Base-by-base conservation (phyloP, 805 yeast species). In the Candida berthetii region DNA sequence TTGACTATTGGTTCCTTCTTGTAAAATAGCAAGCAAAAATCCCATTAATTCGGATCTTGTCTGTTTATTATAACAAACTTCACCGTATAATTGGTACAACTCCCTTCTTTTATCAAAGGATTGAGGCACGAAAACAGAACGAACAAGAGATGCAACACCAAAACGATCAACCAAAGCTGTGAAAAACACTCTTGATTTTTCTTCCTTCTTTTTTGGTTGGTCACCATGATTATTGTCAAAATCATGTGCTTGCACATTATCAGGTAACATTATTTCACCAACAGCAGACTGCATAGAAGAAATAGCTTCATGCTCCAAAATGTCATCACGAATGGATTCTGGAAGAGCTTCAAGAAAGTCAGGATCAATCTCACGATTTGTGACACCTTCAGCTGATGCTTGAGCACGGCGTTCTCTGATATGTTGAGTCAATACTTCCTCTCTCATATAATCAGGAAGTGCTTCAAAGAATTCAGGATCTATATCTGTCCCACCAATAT, bases 401-500 rank as follows among this genome's bases (percentile, higher is more conserved):
- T 68, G 77, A 35, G 69, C 82, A 45, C 93, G 69, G 44, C 90
- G 68, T 49, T 86, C 93, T 34, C 89, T 67, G 7, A 88, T 67
- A 54, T 89, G 96, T 47, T 88, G 91, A 0, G 90, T 78, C 55
- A 86, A 80, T 0, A 89, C 97, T 54, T 90, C 96, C 47, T 88
- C 95, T 38, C 96, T 69, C 85, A 90, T 85, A 40, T 86, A 93
- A 35, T 87, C 96, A 0, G 97, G 97, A 31, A 90, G 69, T 0
- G 96, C 96, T 52, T 82, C 84, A 45, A 90, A 68, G 57, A 88
- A 90, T 49, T 85, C 91, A 0, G 96, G 95, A 62, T 90, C 97
- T 44, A 90, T 87, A 41, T 86, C 96, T 3, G 96, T 81, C 0
- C 93, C 95, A 33, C 90, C 76, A 31, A 90, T 85, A 55, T 90